Conservation (phyloP, 1,284 basidiomycete species). For the Pseudozyma tsukubaensis region DNA sequence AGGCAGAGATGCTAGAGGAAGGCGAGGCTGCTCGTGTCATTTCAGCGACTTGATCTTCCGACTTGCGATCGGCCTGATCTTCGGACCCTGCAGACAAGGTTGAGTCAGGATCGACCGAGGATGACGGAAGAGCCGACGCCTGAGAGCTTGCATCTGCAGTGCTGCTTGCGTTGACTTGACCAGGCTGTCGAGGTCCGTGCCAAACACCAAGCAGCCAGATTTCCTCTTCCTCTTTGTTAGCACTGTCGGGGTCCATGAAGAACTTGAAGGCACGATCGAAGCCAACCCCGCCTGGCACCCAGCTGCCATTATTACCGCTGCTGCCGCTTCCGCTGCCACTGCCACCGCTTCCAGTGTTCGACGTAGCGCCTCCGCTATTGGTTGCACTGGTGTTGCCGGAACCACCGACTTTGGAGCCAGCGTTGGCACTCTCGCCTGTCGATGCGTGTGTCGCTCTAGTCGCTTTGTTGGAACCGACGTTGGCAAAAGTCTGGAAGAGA, state of each 20-base stretch:
- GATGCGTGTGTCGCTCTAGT: constrained; percentile 6
- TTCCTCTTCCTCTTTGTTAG: constrained; percentile 38
- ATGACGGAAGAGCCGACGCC: constrained; percentile 2
- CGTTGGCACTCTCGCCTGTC: constrained; percentile 6
- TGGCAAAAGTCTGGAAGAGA: constrained; percentile 27
- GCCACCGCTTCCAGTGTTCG: constrained; percentile 2
- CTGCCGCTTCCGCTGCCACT: neutral
- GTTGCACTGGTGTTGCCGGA: constrained; percentile 2
- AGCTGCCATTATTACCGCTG: constrained; percentile 18
- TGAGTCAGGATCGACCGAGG: neutral
- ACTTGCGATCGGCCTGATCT: neutral
- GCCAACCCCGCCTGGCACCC: constrained; percentile 38
- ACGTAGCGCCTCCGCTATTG: neutral
- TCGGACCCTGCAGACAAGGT: no score
- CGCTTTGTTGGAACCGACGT: constrained; percentile 8
- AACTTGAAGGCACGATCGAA: constrained; percentile 62
- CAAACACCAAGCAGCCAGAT: constrained; percentile 64
- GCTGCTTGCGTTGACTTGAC: neutral
- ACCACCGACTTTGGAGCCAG: constrained; percentile 6
- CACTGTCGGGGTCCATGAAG: constrained; percentile 52
- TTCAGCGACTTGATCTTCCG: constrained; percentile 9
- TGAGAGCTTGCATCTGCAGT: neutral
- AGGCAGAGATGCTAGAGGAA: constrained; percentile 16
- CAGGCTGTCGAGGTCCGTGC: constrained; percentile 47
- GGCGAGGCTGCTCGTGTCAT: constrained; percentile 22